Conservation (phyloP, 2,329 filamentous ascomycete species). For the Coniella lustricola region DNA sequence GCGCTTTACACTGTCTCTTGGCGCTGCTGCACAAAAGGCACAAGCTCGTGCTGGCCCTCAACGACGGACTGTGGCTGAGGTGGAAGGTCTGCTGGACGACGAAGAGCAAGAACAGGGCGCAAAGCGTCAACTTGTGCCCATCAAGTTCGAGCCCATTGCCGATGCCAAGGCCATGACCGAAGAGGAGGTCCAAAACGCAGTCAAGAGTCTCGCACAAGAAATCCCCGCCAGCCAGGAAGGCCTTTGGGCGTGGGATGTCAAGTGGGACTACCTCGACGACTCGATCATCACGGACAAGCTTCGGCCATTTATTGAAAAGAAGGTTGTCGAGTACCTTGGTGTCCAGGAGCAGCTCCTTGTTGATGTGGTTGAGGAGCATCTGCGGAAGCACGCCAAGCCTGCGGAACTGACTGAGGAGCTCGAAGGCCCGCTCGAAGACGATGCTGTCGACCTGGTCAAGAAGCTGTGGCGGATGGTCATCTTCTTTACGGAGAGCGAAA, state of each 20-base stretch:
- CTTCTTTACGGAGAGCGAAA: slow-evolving; percentile 94
- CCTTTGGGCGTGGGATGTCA: slow-evolving; percentile 86
- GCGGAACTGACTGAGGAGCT: slow-evolving; percentile 76
- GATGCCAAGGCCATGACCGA: slow-evolving; percentile 66
- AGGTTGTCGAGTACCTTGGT: slow-evolving; percentile 92
- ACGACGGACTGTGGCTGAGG: slow-evolving; percentile 80
- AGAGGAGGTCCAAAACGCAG: slow-evolving; percentile 78
- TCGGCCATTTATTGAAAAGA: slow-evolving; percentile 93
- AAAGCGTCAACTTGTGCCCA: slow-evolving; percentile 72
- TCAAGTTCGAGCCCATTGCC: slow-evolving; percentile 68
- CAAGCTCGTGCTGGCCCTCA: slow-evolving; percentile 49
- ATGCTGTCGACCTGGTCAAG: slow-evolving; percentile 87
- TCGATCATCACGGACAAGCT: slow-evolving; percentile 76
- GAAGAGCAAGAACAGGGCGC: slow-evolving; percentile 73
- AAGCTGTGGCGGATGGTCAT: slow-evolving; percentile 98
- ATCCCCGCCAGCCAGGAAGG: slow-evolving; percentile 83
- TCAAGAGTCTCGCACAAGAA: slow-evolving; percentile 75
- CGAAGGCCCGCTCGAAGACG: slow-evolving; percentile 85
- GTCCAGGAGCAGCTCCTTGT: slow-evolving; percentile 95
- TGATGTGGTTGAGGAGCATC: slow-evolving; percentile 82
- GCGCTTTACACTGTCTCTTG: slow-evolving; percentile 87
- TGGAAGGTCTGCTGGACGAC: slow-evolving; percentile 90
- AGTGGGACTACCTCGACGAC: slow-evolving; percentile 87
- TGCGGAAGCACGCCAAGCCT: slow-evolving; percentile 69
- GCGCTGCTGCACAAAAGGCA: slow-evolving; percentile 72